Base-by-base conservation (phyloP, 257 asterid genomes). In the Solanum microdontum region DNA sequence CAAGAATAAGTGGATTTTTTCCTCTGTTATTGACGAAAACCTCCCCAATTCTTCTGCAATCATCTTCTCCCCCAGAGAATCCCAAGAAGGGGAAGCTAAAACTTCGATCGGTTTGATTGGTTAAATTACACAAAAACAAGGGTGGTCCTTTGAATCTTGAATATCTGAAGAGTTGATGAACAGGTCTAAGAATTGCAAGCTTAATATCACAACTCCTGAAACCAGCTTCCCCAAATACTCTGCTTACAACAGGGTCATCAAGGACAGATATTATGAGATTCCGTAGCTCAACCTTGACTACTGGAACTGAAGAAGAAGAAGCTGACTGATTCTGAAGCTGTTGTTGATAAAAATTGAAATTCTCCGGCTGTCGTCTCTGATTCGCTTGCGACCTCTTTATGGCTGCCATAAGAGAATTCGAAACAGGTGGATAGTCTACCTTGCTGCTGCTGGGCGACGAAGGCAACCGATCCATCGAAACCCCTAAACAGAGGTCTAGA, bases 341-440 rank as follows among this genome's bases (percentile, higher is more conserved):
- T 4, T 92, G 95, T 84, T 95, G 98, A 87, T 95, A 95, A 66
- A 91, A 92, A 66, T 84, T 91, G 84, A 93, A 92, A 72, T 93
- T 95, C 87, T 95, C 98, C 9, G 98, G 99, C 89, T 95, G 98
- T 70, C 98, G 86, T 62, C 99, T 89, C 83, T 95, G 99, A 79
- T 91, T 93, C 0, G 98, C 98, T 86, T 96, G 98, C 62, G 98
- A 96, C 86, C 99, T 87, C 30, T 96, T 96, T 7, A 95, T 88
- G 21, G 99, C 99, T 21, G 98, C 98, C 98, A 96, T 95, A 30
- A 96, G 92, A 0, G 99, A 95, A 74, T 96, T 96, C 32, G 99
- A 92, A 2, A 95, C 95, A 34, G 98, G 98, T 11, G 99, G 98
- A 89, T 94, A 95, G 26, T 91, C 98, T 11, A 83, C 89, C 87